These are phyloP conservation scores for Colletotrichum sp. DNA, from an alignment of 2,329 filamentous ascomycete genomes.

Conservation along the genomic window DNA sequence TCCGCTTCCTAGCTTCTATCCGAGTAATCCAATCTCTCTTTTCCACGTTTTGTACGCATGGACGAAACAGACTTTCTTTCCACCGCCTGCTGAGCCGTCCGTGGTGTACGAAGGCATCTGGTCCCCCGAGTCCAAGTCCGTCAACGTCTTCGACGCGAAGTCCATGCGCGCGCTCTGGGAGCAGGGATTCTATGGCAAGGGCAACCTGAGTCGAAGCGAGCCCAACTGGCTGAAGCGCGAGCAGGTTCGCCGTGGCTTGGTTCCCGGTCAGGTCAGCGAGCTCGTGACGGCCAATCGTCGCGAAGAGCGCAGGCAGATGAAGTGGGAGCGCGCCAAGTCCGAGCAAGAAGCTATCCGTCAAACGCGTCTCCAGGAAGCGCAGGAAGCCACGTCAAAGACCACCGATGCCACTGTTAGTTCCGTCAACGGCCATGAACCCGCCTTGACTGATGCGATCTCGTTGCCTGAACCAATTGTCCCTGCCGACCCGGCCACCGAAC, in stretches of 20 bases:
- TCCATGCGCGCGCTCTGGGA: constrained; percentile 89
- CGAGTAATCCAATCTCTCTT: constrained; percentile 89
- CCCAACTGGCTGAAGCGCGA: constrained; percentile 90
- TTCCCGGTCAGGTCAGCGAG: constrained; percentile 76
- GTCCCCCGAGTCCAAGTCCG: constrained; percentile 79
- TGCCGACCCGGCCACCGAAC: not conserved
- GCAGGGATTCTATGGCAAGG: constrained; percentile 97
- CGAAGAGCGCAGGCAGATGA: constrained; percentile 81
- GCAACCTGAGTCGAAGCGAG: constrained; percentile 90
- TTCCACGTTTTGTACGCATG: constrained; percentile 81
- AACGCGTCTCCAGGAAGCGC: constrained; percentile 58
- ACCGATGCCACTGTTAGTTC: not conserved
- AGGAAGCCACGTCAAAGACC: not conserved
- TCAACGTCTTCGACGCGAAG: constrained; percentile 80
- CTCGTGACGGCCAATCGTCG: constrained; percentile 78
- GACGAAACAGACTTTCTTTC: constrained; percentile 73
- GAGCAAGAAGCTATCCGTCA: constrained; percentile 85
- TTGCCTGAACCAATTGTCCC: not conserved
- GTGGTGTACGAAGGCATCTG: constrained; percentile 76
- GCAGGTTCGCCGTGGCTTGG: constrained; percentile 71
- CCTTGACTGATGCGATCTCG: not conserved
- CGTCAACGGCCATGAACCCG: not conserved
- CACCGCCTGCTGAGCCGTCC: constrained; percentile 68
- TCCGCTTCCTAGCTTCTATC: constrained; percentile 86
- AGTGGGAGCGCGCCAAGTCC: constrained; percentile 88